A percentile compares a stretch with the other conserved stretches of the same genome.
phyloP scores from a whole-genome alignment of 2,329 filamentous ascomycete species.

The Biscogniauxia mediterranea region DNA sequence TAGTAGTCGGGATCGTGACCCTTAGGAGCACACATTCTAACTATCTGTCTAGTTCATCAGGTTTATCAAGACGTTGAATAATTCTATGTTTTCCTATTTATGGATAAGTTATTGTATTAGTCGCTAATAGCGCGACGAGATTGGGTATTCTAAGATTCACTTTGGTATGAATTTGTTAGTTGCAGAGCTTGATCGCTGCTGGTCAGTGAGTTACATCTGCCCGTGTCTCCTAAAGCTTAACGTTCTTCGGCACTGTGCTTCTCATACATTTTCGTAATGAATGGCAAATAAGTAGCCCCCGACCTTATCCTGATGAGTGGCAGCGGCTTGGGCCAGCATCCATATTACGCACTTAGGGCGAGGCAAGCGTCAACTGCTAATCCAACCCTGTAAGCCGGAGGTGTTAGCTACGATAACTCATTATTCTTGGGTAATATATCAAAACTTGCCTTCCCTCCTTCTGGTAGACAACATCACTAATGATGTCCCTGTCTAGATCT shows the following conservation, averaged over 20 bases:
- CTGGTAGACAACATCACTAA: conserved; percentile 93
- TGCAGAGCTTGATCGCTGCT: neutral
- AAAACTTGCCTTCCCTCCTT: conserved; percentile 83
- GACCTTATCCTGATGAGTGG: neutral
- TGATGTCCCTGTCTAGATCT: conserved; percentile 87
- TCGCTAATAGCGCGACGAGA: neutral
- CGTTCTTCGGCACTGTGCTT: neutral
- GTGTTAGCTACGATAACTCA: conserved; percentile 23
- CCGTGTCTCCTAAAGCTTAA: neutral
- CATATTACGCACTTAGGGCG: conserved; percentile 54
- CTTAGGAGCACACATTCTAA: too few species aligned
- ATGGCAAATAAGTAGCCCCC: neutral
- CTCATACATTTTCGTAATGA: neutral
- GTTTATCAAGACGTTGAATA: neutral
- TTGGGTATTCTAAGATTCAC: neutral
- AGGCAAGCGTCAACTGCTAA: conserved; percentile 84
- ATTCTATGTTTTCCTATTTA: neutral
- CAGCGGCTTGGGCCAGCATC: neutral
- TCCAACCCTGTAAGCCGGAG: conserved; percentile 59
- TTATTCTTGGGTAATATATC: conserved; percentile 5
- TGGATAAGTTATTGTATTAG: neutral
- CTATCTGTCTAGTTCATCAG: too few species aligned
- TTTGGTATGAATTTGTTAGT: neutral
- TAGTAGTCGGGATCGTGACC: too few species aligned
- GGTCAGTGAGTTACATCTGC: neutral